These are phyloP conservation scores for Noccaea caerulescens DNA, from an alignment of 345 rosid genomes.

Conservation along the genomic window DNA sequence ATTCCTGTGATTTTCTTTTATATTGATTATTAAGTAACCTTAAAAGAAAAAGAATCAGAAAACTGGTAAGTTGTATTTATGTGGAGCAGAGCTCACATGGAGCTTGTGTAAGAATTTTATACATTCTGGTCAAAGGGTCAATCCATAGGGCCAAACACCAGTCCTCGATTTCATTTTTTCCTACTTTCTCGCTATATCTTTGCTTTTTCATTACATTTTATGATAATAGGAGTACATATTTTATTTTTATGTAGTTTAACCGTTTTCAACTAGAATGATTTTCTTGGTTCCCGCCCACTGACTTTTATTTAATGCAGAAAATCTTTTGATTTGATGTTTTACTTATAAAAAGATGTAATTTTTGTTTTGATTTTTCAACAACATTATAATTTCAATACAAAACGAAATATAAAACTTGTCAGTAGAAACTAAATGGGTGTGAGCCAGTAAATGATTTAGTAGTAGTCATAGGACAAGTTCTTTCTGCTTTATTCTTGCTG, in stretches of 20 bases:
- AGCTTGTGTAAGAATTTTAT: slow-evolving; percentile 33
- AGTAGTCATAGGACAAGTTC: neutral
- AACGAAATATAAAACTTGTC: too few species aligned
- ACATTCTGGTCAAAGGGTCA: slow-evolving; percentile 42
- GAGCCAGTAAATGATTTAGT: neutral
- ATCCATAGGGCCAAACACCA: slow-evolving; percentile 36
- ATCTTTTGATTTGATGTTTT: too few species aligned
- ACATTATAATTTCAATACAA: too few species aligned
- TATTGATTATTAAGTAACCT: neutral
- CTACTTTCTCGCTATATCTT: neutral
- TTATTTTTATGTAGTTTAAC: slow-evolving; percentile 24
- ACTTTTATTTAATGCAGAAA: too few species aligned
- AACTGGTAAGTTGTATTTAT: slow-evolving; percentile 38
- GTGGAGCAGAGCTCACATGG: slow-evolving; percentile 45
- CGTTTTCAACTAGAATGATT: slow-evolving; percentile 21
- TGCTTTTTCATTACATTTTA: neutral
- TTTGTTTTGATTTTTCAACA: too few species aligned
- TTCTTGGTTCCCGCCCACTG: neutral
- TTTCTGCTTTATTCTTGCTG: slow-evolving; percentile 30
- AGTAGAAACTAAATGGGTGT: neutral
- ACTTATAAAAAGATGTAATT: too few species aligned
- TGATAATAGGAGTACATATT: neutral
- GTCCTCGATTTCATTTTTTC: slow-evolving; percentile 34
- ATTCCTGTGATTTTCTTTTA: slow-evolving; percentile 4
- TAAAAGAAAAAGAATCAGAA: neutral